A percentile compares a stretch with the other conserved stretches of the same genome.
These are phyloP conservation scores for Lodderomyces metapsilosis DNA, from an alignment of 1,139 yeast species.

Conservation along the genomic window DNA sequence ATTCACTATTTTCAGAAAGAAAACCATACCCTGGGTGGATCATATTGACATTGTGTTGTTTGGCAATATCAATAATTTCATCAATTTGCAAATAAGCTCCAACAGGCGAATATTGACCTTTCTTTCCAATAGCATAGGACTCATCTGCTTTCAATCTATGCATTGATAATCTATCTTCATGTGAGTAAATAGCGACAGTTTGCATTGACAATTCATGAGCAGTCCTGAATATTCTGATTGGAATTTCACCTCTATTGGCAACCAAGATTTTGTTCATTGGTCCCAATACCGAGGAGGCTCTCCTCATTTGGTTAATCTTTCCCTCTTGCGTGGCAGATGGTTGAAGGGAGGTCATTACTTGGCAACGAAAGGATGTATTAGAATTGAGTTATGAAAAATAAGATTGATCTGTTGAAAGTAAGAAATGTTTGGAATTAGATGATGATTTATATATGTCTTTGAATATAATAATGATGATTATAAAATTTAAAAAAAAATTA, in stretches of 20 bases:
- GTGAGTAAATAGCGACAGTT: slow-evolving; percentile 96
- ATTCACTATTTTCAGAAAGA: slow-evolving; percentile 89
- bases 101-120: slow-evolving; percentile 91
- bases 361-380: neutral
- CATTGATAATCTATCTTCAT: slow-evolving; percentile 93
- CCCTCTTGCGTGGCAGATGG: slow-evolving; percentile 19
- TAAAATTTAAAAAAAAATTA: neutral
- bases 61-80: slow-evolving; percentile 89
- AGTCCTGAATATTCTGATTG: slow-evolving; percentile 87
- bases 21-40: slow-evolving; percentile 99
- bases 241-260: slow-evolving; percentile 96
- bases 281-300: slow-evolving; percentile 61
- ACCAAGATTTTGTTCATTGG: slow-evolving; percentile 76
- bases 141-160: slow-evolving; percentile 93
- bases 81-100: slow-evolving; percentile 96
- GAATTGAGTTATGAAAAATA: neutral
- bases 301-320: slow-evolving; percentile 51
- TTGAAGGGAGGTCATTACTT: slow-evolving; percentile 13
- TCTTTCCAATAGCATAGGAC: slow-evolving; percentile 86
- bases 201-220: slow-evolving; percentile 98
- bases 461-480: too few species aligned
- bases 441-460: neutral
- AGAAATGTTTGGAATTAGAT: neutral
- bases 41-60: slow-evolving; percentile 86
- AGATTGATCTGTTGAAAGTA: too few species aligned